Evolutionary conservation across 108 stramenopile species (phyloP), one percentile per base, ranked within the genome.

Genomic region (Cyclostephanos tholiformis): DNA sequence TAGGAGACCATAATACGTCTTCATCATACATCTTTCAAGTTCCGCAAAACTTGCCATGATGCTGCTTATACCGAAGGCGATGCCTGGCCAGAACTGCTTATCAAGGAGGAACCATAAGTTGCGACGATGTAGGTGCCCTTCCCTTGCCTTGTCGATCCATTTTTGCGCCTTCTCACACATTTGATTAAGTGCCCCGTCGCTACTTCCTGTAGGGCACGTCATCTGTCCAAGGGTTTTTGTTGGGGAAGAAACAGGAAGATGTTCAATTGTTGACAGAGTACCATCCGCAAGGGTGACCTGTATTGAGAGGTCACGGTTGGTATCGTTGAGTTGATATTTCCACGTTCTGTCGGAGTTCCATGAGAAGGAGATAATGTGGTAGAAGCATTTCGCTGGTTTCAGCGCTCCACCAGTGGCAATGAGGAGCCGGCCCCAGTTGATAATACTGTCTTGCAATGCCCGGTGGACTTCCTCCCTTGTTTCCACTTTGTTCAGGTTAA

Each of bases 111-210:
- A 65, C 48, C 62, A 63, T 6, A 75, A 22, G 11, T 43, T n/a
- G 6, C 65, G 48, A 14, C 64, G n/a, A 30, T 23, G 22, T 36
- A 76, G 48, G 1, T 53, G 8, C 0, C 67, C 57, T 14, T 46
- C 53, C 17, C 44, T 46, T 3, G 50, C 63, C 27, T 63, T 43
- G 11, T 69, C 41, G 0, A 76, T 50, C 62, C 76, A 76, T 17
- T 38, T 67, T 0, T 14, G 16, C 6, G 51, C 67, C 23, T 76
- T 69, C 39, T 69, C 49, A 27, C 63, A n/a, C 67, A 76, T 67
- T 29, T 43, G 38, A 6, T 1, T 16, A 0, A 67, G 7, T 2
- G 51, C 35, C 0, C 48, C 67, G 5, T 20, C 25, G 23, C 36
- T n/a, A 4, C 38, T 14, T 2, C 67, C 75, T 51, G 36, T 36